Conservation (phyloP, 1,284 basidiomycete genomes). For the Lentinus polychrous region DNA sequence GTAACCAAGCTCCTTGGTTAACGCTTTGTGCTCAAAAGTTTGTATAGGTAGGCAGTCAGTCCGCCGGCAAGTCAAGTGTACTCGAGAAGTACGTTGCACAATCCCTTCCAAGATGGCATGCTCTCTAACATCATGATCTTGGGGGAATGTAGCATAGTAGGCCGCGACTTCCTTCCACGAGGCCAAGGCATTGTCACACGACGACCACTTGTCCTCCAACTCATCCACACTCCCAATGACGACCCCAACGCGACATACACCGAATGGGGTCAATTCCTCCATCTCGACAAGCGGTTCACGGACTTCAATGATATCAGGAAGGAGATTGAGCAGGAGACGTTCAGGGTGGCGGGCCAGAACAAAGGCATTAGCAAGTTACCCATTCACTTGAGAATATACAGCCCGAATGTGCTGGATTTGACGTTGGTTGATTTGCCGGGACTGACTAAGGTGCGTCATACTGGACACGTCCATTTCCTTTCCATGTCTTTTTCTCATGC, state of each 20-base stretch:
- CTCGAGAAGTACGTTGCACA: slow-evolving; percentile 64
- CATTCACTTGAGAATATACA: slow-evolving; percentile 92
- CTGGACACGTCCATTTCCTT: no score
- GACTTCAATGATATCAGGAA: slow-evolving; percentile 92
- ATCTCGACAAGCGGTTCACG: slow-evolving; percentile 93
- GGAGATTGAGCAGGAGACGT: slow-evolving; percentile 98
- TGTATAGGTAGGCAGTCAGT: slow-evolving; percentile 75
- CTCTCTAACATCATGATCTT: not conserved
- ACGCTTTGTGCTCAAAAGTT: not conserved
- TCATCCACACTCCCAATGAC: slow-evolving; percentile 79
- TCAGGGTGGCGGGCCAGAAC: slow-evolving; percentile 96
- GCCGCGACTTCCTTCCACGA: slow-evolving; percentile 92
- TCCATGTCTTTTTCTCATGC: not conserved
- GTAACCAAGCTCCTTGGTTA: slow-evolving; percentile 4
- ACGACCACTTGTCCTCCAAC: slow-evolving; percentile 90
- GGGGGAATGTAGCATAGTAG: slow-evolving; percentile 67
- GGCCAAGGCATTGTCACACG: slow-evolving; percentile 94
- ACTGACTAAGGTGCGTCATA: slow-evolving; percentile 79
- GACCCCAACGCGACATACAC: slow-evolving; percentile 38
- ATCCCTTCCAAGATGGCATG: slow-evolving; percentile 8
- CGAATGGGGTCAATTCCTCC: slow-evolving; percentile 96
- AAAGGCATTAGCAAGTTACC: slow-evolving; percentile 97
- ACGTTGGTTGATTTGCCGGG: slow-evolving; percentile 96
- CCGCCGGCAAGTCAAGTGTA: slow-evolving; percentile 81
- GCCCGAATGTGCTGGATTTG: slow-evolving; percentile 90